Conservation (phyloP, 495 filamentous ascomycete species). For the Viridothelium virens region DNA sequence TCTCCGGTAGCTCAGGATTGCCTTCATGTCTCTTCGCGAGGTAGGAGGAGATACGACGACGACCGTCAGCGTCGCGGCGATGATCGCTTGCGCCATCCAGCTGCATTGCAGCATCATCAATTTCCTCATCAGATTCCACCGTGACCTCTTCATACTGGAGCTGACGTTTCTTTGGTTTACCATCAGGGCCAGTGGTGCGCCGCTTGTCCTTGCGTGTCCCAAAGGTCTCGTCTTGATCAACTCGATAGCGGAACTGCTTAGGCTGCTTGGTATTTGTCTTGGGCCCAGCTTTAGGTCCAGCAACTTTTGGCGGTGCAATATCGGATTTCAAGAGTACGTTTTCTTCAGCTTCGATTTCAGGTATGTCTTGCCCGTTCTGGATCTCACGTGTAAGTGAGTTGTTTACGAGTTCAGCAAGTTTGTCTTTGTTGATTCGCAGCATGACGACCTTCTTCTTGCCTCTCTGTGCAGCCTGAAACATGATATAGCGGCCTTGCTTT, state of each 20-base stretch:
- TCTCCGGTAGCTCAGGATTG: conserved; percentile 25
- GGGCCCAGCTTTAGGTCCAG: conserved; percentile 5
- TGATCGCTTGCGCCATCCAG: not conserved
- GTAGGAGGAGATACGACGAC: conserved; percentile 25
- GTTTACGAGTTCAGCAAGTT: conserved; percentile 16
- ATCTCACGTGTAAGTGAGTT: conserved; percentile 1
- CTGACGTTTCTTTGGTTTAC: conserved; percentile 12
- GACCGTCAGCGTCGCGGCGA: not conserved
- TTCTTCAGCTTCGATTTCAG: conserved; percentile 14
- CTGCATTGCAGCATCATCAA: conserved; percentile 13
- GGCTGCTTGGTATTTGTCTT: conserved; percentile 13
- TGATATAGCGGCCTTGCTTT: conserved; percentile 32
- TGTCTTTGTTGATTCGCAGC: conserved; percentile 21
- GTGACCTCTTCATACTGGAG: conserved; percentile 26
- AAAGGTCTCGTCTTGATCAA: conserved; percentile 28
- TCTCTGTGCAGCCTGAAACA: conserved; percentile 31
- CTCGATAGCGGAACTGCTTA: conserved; percentile 25
- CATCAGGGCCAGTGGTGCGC: not conserved
- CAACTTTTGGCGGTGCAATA: conserved; percentile 16
- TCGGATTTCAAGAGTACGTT: conserved; percentile 28
- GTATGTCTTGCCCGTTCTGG: conserved; percentile 1
- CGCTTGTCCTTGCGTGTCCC: conserved; percentile 11
- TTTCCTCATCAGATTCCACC: conserved; percentile 26
- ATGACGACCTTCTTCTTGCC: conserved; percentile 33
- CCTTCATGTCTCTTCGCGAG: conserved; percentile 26